phyloP scores from a whole-genome alignment of 768 basidiomycete species.

The Terana coerulea region DNA sequence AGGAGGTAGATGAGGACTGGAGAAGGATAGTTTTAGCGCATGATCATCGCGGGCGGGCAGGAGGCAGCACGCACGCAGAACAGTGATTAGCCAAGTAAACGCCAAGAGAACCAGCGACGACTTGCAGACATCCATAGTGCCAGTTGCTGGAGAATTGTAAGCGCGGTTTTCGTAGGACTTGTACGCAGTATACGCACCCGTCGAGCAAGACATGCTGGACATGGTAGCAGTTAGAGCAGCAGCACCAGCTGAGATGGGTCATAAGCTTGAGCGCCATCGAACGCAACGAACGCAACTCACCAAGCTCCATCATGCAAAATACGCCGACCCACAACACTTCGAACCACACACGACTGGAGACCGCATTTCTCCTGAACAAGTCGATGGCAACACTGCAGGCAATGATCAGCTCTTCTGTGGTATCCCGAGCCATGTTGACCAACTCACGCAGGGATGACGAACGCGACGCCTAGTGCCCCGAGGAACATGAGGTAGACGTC shows the following conservation, averaged over 20 bases:
- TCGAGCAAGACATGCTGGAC: slow-evolving; percentile 33
- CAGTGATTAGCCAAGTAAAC: slow-evolving; percentile 47
- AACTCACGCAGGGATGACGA: slow-evolving; percentile 57
- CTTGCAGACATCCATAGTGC: slow-evolving; percentile 33
- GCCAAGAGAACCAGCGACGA: slow-evolving; percentile 55
- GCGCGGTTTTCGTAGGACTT: background rate
- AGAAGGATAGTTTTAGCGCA: slow-evolving; percentile 6
- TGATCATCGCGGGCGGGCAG: background rate
- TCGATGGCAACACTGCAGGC: slow-evolving; percentile 51
- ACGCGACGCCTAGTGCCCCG: slow-evolving; percentile 52
- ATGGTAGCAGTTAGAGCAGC: slow-evolving; percentile 41
- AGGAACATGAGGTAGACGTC: slow-evolving; percentile 60
- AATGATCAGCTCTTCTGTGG: background rate
- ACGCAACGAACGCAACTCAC: slow-evolving; percentile 38
- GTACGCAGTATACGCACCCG: slow-evolving; percentile 26
- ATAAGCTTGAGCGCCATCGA: too few relatives aligned
- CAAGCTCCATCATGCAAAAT: slow-evolving; percentile 56
- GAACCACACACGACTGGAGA: slow-evolving; percentile 67
- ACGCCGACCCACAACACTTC: slow-evolving; percentile 59
- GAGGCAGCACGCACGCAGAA: slow-evolving; percentile 9
- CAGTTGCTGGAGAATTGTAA: background rate
- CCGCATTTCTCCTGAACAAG: slow-evolving; percentile 43
- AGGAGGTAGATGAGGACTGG: slow-evolving; percentile 59
- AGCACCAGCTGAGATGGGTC: slow-evolving; percentile 44
- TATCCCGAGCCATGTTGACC: background rate